These are phyloP conservation scores for Casuarina equisetifolia DNA, from an alignment of 306 rosid species.

Conservation along the genomic window DNA sequence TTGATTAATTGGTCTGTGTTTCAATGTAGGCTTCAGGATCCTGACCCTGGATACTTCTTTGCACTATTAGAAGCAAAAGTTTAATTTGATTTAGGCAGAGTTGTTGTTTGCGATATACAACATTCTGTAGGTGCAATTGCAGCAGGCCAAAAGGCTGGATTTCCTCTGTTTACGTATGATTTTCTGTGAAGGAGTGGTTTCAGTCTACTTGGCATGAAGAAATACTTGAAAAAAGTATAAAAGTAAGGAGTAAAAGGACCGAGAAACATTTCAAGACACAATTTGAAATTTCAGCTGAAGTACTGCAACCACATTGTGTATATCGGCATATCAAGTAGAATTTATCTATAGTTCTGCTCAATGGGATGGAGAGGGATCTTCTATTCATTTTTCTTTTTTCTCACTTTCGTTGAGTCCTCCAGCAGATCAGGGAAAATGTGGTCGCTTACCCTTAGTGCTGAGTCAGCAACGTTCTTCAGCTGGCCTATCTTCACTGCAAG, in stretches of 20 bases:
- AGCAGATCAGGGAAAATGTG: slow-evolving; percentile 62
- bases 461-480: slow-evolving; percentile 53
- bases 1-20: slow-evolving; percentile 20
- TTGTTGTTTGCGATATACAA: slow-evolving; percentile 6
- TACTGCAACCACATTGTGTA: slow-evolving; percentile 6
- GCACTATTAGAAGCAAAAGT: slow-evolving; percentile 2
- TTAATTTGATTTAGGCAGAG: neutral
- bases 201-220: slow-evolving; percentile 21
- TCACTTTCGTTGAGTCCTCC: slow-evolving; percentile 60
- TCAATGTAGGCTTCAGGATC: slow-evolving; percentile 34
- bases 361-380: slow-evolving; percentile 68
- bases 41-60: slow-evolving; percentile 25
- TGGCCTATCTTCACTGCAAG: slow-evolving; percentile 86
- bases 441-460: slow-evolving; percentile 47
- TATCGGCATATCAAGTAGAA: slow-evolving; percentile 16
- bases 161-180: neutral
- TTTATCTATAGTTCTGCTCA: slow-evolving; percentile 24
- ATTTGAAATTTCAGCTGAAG: slow-evolving; percentile 14
- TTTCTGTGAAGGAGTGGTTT: slow-evolving; percentile 6
- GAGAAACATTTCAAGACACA: slow-evolving; percentile 21
- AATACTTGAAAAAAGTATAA: neutral
- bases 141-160: slow-evolving; percentile 13
- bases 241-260: neutral
- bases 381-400: slow-evolving; percentile 49
- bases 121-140: neutral